Percentiles rank a stretch among this genome's conserved stretches.
phyloP scores from a whole-genome alignment of 352 stramenopile species.

The Pilasporangium apinafurcum region DNA sequence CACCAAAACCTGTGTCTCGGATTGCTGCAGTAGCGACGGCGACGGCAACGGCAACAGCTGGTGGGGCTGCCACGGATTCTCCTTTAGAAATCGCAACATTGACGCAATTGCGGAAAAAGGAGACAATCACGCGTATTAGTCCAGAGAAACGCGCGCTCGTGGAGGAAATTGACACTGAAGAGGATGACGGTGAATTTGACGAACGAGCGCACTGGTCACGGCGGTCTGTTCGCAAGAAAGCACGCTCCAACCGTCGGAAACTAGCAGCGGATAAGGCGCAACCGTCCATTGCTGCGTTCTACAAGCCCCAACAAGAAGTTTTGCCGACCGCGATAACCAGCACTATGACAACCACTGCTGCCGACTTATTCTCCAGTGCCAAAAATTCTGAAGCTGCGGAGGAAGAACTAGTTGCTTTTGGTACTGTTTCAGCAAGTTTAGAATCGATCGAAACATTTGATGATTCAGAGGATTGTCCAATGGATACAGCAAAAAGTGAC shows the following conservation, averaged over 20 bases:
- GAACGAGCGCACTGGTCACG: constrained; percentile 56
- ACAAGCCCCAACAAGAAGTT: constrained; percentile 10
- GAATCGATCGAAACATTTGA: no score
- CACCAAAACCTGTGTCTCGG: no score
- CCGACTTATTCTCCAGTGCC: no score
- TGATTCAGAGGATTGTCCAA: no score
- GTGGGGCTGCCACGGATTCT: constrained; percentile 10
- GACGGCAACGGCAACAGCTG: background rate
- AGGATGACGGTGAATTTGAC: constrained; percentile 69
- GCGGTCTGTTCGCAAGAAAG: constrained; percentile 27
- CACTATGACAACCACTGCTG: background rate
- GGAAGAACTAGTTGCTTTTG: no score
- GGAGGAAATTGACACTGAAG: constrained; percentile 69
- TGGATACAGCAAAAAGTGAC: no score
- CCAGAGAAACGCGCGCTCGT: constrained; percentile 42
- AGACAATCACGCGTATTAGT: constrained; percentile 43
- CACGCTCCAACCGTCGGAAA: constrained; percentile 9
- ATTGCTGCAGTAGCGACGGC: background rate
- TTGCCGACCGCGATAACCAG: background rate
- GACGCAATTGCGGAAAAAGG: constrained; percentile 26
- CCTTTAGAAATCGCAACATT: constrained; percentile 35
- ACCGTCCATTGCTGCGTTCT: constrained; percentile 67
- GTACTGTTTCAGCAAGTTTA: no score
- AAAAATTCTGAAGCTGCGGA: no score
- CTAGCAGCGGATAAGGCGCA: constrained; percentile 13